phyloP scores from a whole-genome alignment of 2,329 filamentous ascomycete species.

The Elsinoe fawcettii region DNA sequence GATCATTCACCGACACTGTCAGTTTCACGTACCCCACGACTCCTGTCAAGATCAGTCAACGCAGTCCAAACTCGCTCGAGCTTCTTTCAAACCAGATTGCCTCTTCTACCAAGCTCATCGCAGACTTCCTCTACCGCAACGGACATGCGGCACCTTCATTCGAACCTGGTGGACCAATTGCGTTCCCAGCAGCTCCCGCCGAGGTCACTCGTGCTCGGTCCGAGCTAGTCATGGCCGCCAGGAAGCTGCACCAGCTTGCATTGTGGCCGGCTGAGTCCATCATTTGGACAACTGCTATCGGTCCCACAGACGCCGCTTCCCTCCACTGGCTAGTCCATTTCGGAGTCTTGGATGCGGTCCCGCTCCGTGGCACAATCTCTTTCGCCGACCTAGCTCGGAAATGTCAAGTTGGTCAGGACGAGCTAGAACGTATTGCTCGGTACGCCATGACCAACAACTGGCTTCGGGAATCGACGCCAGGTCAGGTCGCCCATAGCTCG shows the following conservation, averaged over 20 bases:
- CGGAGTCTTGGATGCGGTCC: slow-evolving; percentile 26
- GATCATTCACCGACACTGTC: neutral
- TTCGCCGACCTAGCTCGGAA: slow-evolving; percentile 25
- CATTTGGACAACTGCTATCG: neutral
- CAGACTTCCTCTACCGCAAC: neutral
- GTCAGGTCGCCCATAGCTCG: neutral
- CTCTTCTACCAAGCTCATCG: neutral
- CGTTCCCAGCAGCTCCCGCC: slow-evolving; percentile 6
- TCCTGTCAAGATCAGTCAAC: neutral
- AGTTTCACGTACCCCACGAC: neutral
- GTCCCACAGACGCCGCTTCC: slow-evolving; percentile 13
- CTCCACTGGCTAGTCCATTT: slow-evolving; percentile 17
- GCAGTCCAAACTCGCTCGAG: neutral
- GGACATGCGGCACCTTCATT: neutral
- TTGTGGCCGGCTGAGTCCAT: slow-evolving; percentile 1
- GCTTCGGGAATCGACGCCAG: slow-evolving; percentile 14
- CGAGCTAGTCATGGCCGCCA: neutral
- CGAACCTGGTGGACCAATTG: neutral
- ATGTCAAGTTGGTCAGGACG: slow-evolving; percentile 23
- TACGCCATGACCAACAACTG: slow-evolving; percentile 33
- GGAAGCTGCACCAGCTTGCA: neutral
- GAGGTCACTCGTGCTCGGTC: neutral
- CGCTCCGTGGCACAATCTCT: slow-evolving; percentile 21
- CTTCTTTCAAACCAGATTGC: neutral
- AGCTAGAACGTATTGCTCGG: slow-evolving; percentile 30